phyloP scores from a whole-genome alignment of 164 flowering plant species.

The Kalanchoe fedtschenkoi region DNA sequence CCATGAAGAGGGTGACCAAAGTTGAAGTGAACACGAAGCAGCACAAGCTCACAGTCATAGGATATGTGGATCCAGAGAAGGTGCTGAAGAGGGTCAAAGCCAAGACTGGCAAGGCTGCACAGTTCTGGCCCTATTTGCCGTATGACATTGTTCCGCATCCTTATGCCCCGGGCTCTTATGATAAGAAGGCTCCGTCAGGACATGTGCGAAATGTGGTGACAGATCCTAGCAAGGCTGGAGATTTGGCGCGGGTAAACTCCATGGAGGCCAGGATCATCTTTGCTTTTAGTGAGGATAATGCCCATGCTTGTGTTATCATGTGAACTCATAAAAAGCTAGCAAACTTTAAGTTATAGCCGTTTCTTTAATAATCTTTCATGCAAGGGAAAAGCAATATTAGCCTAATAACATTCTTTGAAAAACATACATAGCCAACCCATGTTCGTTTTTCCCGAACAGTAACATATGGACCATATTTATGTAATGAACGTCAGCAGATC shows the following conservation, averaged over 20 bases:
- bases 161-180: conserved; percentile 38
- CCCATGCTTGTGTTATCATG: conserved; percentile 39
- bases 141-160: conserved; percentile 38
- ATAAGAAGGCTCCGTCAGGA: conserved; percentile 52
- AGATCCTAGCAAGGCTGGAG: conserved; percentile 16
- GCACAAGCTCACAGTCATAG: conserved; percentile 32
- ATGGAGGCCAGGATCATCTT: conserved; percentile 34
- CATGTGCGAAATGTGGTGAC: conserved; percentile 26
- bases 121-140: conserved; percentile 54
- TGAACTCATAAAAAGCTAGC: conserved; percentile 10
- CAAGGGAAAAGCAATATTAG: neutral
- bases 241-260: conserved; percentile 35
- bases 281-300: conserved; percentile 54
- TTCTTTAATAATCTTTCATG: too few relatives aligned
- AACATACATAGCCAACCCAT: neutral
- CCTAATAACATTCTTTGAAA: neutral
- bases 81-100: conserved; percentile 28
- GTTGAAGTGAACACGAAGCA: conserved; percentile 33
- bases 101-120: conserved; percentile 40
- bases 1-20: conserved; percentile 36
- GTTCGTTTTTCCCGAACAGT: neutral
- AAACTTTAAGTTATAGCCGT: too few relatives aligned
- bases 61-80: conserved; percentile 40
- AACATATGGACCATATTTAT: too few relatives aligned
- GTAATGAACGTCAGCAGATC: too few relatives aligned